Base-by-base conservation (phyloP, 148 eudicot species). In the Chenopodium berlandieri region DNA sequence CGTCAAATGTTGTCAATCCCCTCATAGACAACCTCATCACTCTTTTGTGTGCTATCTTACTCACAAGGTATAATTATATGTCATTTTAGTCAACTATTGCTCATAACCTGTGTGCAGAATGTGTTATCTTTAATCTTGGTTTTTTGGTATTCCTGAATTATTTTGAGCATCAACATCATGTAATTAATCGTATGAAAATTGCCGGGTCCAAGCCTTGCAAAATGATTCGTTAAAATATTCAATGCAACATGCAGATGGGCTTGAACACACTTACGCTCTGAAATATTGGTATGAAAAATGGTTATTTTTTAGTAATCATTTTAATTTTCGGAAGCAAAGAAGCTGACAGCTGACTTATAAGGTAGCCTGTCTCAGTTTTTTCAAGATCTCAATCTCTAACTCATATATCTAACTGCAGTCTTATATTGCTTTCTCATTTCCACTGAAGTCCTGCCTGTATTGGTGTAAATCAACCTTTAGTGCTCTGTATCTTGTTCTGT, bases 1-100 rank as follows among this genome's bases (percentile, higher is more conserved):
- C 99, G 73, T 85, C 91, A 25, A 97, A 90, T 78, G 94, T 91
- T 80, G 82, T 94, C 71, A 78, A 87, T 81, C 92, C 90, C 77
- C 97, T 96, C 23, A 90, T 92, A 80, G 95, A 91, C 83, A 96
- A 92, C 67, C 99, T 96, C 75, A 92, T 91, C 60, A 88, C 91
- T 77, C 95, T 96, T 54, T 82, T 96, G 30, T 96, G 97, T 82
- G 88, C 97, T 75, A 90, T 96, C 73, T 93, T 96, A 83, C 90
- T 88, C 48, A 94, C 97, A 74, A 94, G 98, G 99, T 96, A 94
- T 75, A 44, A 47, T 47, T 3, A 31, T 13, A 17, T 56, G 20
- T 4, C n/a, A 16, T 58, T 58, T 58, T 4, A 19, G 22, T 58
- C 20, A 22, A 58, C 3, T 2, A 0, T 58, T 58, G 20, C 63